Conservation (phyloP, 257 asterid species). For the Thymus quinquecostatus region DNA sequence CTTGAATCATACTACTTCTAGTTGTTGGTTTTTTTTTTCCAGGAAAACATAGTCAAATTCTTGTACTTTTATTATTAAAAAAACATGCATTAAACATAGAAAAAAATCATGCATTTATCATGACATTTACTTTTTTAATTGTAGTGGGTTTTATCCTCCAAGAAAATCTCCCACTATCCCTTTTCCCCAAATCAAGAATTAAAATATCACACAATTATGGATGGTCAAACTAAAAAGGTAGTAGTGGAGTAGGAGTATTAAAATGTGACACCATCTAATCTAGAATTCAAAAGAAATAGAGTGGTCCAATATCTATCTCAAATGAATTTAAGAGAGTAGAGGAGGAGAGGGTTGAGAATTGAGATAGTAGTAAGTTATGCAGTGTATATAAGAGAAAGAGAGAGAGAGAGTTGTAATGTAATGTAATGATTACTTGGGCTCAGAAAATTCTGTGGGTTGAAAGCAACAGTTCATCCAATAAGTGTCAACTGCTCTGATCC, state of each 20-base stretch:
- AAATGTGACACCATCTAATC: neutral
- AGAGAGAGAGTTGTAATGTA: slow-evolving; percentile 36
- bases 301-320: slow-evolving; percentile 32
- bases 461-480: slow-evolving; percentile 46
- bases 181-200: neutral
- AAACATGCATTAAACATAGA: no score
- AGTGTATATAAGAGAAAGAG: neutral
- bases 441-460: slow-evolving; percentile 64
- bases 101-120: no score
- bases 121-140: no score
- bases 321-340: no score
- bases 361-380: no score
- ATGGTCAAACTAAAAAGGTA: neutral
- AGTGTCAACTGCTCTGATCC: slow-evolving; percentile 58
- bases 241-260: neutral
- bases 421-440: slow-evolving; percentile 63
- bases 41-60: no score
- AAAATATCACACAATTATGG: neutral
- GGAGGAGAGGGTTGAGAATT: no score
- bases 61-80: no score
- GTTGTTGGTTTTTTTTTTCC: no score
- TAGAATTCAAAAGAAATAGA: neutral
- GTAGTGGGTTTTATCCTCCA: no score
- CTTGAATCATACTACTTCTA: no score
- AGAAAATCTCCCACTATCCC: neutral